A percentile compares a stretch with the other conserved stretches of the same genome.
Evolutionary conservation across 441 rosid genomes (phyloP).

Genomic region (Gossypium armourianum): DNA sequence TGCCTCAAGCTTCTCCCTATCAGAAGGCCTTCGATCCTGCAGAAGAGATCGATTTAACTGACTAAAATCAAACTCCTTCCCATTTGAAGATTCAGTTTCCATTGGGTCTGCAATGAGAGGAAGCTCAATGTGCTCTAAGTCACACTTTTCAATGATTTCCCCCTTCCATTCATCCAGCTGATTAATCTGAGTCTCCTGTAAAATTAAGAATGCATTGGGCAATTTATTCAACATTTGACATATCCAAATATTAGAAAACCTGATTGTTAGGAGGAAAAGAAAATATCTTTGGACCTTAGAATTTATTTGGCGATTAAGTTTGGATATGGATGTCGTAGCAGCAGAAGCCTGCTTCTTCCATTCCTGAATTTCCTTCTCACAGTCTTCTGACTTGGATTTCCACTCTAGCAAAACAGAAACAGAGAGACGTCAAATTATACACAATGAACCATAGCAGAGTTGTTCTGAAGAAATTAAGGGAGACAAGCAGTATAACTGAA

Average conservation of each 20-base stretch:
- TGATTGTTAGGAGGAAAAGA: constrained; percentile 4
- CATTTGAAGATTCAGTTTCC: constrained; percentile 55
- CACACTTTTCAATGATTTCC: constrained; percentile 76
- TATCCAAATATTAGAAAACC: constrained; percentile 7
- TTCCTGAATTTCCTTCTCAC: constrained; percentile 81
- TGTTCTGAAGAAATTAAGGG: background rate
- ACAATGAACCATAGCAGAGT: background rate
- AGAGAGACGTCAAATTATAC: background rate
- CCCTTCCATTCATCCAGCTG: constrained; percentile 59
- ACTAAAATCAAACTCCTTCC: constrained; percentile 67
- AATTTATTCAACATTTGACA: constrained; percentile 8
- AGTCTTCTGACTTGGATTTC: constrained; percentile 79
- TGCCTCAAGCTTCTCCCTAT: constrained; percentile 63
- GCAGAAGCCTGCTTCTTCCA: constrained; percentile 81
- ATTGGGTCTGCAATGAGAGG: constrained; percentile 59
- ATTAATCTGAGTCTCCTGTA: constrained; percentile 70
- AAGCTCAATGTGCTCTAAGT: constrained; percentile 66
- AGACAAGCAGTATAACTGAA: background rate
- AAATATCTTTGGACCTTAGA: constrained; percentile 46
- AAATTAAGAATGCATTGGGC: constrained; percentile 21
- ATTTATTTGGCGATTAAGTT: constrained; percentile 68
- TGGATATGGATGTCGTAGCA: constrained; percentile 64
- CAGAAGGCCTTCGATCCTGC: constrained; percentile 64
- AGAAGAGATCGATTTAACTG: constrained; percentile 65
- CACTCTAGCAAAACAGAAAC: constrained; percentile 40